Evolutionary conservation across 768 basidiomycete species (phyloP), one percentile per base, ranked within the genome.

Genomic region (Russula emetica): DNA sequence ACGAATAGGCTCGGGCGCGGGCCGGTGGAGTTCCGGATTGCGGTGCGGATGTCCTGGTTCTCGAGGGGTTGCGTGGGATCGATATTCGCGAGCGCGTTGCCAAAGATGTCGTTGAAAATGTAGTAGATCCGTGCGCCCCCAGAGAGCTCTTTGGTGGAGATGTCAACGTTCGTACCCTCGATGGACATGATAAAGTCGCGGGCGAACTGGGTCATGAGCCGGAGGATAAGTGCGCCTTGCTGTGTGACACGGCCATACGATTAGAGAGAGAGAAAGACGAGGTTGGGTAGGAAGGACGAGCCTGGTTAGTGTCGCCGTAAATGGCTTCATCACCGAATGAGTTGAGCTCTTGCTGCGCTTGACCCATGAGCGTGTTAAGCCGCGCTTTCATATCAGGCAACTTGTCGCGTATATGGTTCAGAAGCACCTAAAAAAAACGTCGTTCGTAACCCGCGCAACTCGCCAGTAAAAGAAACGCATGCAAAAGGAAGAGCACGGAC

Each of bases 371-470:
- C 3, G 97, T 99, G 73, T 98, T 99, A 64, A 99, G 77, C 24
- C 94, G 83, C 16, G 97, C 97, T 75, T 99, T 99, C 97, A 99
- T 98, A 75, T 99, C 97, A 0, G 97, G 97, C 42, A 99, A 82
- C 76, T 98, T 99, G 72, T 99, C 97, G 63, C 97, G 86, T 67
- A 99, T 98, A 73, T 99, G 97, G 73, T 92, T 92, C 83, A 99
- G 87, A 65, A 99, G 77, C 36, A 98, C 94, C 92, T 87, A 16
- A 30, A 52, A 53, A 24, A 24, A 47, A 32, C 36, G 34, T 13
- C 2, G n/a, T 24, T 42, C 40, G 5, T 36, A 52, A 32, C 28
- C 30, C 22, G n/a, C 18, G 58, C n/a, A n/a, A n/a, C n/a, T n/a
- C n/a, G n/a, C n/a, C n/a, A n/a, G n/a, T n/a, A n/a, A n/a, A n/a